Evolutionary conservation across 768 basidiomycete species (phyloP), one percentile per base, ranked within the genome.

Genomic region (Mycena venus): DNA sequence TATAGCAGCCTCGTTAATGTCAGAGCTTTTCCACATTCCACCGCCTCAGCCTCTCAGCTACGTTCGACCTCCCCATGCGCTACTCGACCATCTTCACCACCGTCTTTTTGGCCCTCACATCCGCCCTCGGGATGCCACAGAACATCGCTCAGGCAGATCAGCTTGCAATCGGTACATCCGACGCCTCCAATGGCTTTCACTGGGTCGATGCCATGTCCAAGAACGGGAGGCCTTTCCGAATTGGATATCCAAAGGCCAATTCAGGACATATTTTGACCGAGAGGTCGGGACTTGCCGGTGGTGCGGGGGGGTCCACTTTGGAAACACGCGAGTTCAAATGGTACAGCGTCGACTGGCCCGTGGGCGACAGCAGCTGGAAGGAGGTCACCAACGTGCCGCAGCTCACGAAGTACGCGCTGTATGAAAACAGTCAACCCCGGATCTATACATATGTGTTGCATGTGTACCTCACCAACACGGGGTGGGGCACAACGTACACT

Each of bases 191-290:
- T 59, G 29, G 32, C 25, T 34, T 59, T 32, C 32, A 34, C 32
- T 59, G 58, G 58, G 58, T 59, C 32, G 32, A 59, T n/a, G 58
- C 58, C 32, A 36, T 34, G 15, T 59, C 58, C 58, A 59, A 59
- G 32, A 59, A 59, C 58, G 34, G 58, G 58, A 59, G 36, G 14
- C 58, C 58, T 36, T 59, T 17, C 58, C 58, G 32, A 34, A 34
- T 59, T 59, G 58, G 58, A 32, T 59, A 32, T 59, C 58, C 31
- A 59, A 36, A 59, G 58, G 23, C 34, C 58, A 23, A 36, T 15
- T 29, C 55, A 11, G 27, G 19, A 9, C 25, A 56, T 56, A 3
- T 38, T 38, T 38, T 29, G 31, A 56, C 25, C 32, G 32, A 19
- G 58, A 36, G 31, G 31, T 59, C 58, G 58, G 32, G 36, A 59